Base-by-base conservation (phyloP, 2,329 filamentous ascomycete genomes). In the Tolypocladium capitatum region DNA sequence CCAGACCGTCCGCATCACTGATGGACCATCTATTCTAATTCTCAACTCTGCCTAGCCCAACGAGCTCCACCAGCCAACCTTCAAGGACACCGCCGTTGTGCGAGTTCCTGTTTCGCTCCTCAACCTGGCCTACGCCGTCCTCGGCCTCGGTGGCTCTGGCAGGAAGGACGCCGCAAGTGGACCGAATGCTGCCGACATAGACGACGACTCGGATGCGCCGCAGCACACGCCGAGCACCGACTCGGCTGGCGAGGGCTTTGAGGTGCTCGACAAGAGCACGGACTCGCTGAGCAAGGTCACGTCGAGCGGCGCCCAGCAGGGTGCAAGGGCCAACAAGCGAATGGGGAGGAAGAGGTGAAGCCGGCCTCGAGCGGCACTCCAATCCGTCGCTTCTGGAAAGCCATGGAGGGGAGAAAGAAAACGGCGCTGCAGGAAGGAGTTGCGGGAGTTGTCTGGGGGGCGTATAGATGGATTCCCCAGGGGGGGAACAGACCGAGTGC, bases 51-150 rank as follows among this genome's bases (percentile, higher is more conserved):
- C 45, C 33, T 52, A 91, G 86, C 80, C 80, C 59, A 78, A 89
- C 50, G 88, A 96, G 63, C 82, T 98, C 51, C 73, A 76, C 41
- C 71, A 75, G 54, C 92, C 92, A 1, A 85, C 83, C 3, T 69
- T 96, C 63, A 77, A 69, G 53, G 86, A 97, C 61, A 98, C 92
- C 0, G 81, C 89, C 51, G 75, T 97, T 41, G 78, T 85, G 65
- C 83, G 84, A 46, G 69, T 94, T 5, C 92, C 92, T 1, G 61
- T 82, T 47, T 94, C 83, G 78, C 62, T 79, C 48, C 92, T 84
- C 69, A 72, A 66, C 46, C 69, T 71, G 49, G 75, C 74, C 8
- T 18, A 16, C 7, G 16, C 24, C 5, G 16, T 18, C 5, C 53
- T 75, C 38, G 75, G 76, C 5, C 53, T 75, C 38, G 75, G 76